Evolutionary conservation across 2,329 filamentous ascomycete genomes (phyloP).

Genomic region (Capronia americana): DNA sequence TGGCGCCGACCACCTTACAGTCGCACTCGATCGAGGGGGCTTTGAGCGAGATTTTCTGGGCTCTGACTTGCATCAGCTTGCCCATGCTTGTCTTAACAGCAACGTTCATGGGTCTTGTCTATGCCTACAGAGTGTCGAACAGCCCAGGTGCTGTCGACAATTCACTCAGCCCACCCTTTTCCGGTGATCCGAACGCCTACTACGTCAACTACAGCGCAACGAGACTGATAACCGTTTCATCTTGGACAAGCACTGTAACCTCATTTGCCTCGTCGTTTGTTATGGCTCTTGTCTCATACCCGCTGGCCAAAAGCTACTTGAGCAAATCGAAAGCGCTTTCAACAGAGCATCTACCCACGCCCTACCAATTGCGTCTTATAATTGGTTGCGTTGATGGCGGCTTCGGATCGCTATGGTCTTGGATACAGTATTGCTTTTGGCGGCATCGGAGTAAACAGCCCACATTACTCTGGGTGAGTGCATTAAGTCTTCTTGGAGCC

Average conservation of each 20-base stretch:
- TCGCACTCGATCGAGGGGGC: neutral
- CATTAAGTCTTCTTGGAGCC: neutral
- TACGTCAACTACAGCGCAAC: conserved; percentile 10
- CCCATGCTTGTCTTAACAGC: conserved; percentile 6
- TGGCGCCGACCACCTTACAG: neutral
- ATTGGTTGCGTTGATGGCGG: conserved; percentile 1
- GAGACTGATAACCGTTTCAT: conserved; percentile 8
- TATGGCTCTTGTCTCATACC: conserved; percentile 7
- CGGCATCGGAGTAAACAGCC: neutral
- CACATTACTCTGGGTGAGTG: neutral
- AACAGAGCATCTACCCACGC: neutral
- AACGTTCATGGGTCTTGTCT: conserved; percentile 2
- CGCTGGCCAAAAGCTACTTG: conserved; percentile 7
- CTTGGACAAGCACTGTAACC: conserved; percentile 12
- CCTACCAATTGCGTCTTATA: conserved; percentile 1
- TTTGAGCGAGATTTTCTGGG: conserved; percentile 1
- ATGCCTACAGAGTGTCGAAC: neutral
- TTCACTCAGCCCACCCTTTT: neutral
- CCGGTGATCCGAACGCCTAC: neutral
- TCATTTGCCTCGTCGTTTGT: conserved; percentile 7
- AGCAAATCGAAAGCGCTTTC: neutral
- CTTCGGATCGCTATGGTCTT: conserved; percentile 2
- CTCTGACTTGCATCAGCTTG: conserved; percentile 10
- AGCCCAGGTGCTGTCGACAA: too few relatives aligned
- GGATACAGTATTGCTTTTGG: conserved; percentile 3